phyloP scores from a whole-genome alignment of 2,329 filamentous ascomycete species.

The Clathrospora elynae region DNA sequence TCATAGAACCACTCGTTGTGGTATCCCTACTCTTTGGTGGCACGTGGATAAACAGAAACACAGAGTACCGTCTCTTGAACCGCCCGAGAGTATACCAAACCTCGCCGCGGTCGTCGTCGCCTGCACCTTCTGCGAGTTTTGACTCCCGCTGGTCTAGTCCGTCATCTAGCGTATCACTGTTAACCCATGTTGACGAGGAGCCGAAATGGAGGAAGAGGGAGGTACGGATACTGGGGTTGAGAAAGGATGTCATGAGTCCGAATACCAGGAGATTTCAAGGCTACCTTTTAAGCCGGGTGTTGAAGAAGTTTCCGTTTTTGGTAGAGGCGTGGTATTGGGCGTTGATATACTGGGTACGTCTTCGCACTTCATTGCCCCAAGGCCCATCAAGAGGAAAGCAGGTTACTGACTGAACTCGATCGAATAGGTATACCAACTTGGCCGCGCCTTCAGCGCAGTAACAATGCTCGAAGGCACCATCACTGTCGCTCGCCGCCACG shows the following conservation, averaged over 20 bases:
- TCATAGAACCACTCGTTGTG: conserved; percentile 67
- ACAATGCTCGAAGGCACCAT: conserved; percentile 71
- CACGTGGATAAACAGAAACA: conserved; percentile 65
- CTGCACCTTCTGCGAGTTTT: conserved; percentile 42
- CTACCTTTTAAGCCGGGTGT: conserved; percentile 65
- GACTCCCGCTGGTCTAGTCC: conserved; percentile 51
- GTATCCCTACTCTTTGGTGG: conserved; percentile 64
- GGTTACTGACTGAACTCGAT: conserved; percentile 1
- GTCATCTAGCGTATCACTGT: conserved; percentile 51
- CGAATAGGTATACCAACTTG: conserved; percentile 71
- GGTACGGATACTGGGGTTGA: conserved; percentile 54
- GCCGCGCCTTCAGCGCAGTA: conserved; percentile 72
- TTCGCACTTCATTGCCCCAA: too few relatives aligned
- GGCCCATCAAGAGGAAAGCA: background rate
- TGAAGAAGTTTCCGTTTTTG: conserved; percentile 71
- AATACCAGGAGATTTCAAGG: conserved; percentile 66
- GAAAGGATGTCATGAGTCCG: conserved; percentile 60
- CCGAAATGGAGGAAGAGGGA: conserved; percentile 58
- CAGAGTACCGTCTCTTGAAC: conserved; percentile 45
- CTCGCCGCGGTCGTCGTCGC: conserved; percentile 46
- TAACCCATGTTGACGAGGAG: conserved; percentile 47
- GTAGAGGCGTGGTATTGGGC: conserved; percentile 80
- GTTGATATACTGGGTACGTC: conserved; percentile 73
- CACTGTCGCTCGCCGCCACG: conserved; percentile 69
- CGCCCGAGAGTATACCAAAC: conserved; percentile 25